Evolutionary conservation across 2,329 filamentous ascomycete genomes (phyloP).

Genomic region (Boeremia lycopersici): DNA sequence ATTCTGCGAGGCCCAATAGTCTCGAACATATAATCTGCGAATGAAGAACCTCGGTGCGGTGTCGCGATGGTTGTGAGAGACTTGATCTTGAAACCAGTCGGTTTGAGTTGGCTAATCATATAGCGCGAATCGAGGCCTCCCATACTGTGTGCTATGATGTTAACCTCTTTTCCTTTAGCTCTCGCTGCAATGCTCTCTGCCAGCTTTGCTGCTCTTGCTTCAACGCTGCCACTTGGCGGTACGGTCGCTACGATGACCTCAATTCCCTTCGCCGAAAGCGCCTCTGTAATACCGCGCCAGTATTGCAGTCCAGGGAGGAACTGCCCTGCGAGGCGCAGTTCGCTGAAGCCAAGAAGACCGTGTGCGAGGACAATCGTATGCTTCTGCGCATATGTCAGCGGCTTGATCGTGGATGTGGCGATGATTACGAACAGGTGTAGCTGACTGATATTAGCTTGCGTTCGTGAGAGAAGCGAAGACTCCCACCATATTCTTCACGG

Average conservation of each 20-base stretch:
- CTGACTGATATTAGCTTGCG: conserved; percentile 30
- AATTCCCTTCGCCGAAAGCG: conserved; percentile 60
- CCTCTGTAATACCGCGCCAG: conserved; percentile 68
- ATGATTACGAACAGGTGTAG: conserved; percentile 38
- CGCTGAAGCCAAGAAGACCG: conserved; percentile 70
- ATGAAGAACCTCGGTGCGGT: conserved; percentile 65
- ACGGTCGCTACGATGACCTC: conserved; percentile 67
- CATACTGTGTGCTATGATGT: conserved; percentile 70
- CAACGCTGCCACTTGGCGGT: conserved; percentile 64
- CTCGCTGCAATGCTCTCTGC: conserved; percentile 59
- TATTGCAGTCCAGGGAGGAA: conserved; percentile 65
- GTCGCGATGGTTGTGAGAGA: conserved; percentile 68
- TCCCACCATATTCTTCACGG: conserved; percentile 61
- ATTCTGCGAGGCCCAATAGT: conserved; percentile 63
- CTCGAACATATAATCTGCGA: conserved; percentile 66
- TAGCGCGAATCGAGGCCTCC: conserved; percentile 67
- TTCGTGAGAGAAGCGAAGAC: background rate
- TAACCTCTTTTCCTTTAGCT: conserved; percentile 63
- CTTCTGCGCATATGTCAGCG: conserved; percentile 43
- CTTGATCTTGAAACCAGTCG: conserved; percentile 74
- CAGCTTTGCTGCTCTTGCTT: conserved; percentile 61
- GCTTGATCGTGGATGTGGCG: conserved; percentile 19
- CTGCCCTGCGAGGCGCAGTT: conserved; percentile 61
- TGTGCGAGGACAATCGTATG: conserved; percentile 68
- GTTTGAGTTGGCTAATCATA: conserved; percentile 65